A percentile compares a stretch with the other conserved stretches of the same genome.
phyloP scores from a whole-genome alignment of 2,329 filamentous ascomycete genomes.

The Ophiostoma piceae region DNA sequence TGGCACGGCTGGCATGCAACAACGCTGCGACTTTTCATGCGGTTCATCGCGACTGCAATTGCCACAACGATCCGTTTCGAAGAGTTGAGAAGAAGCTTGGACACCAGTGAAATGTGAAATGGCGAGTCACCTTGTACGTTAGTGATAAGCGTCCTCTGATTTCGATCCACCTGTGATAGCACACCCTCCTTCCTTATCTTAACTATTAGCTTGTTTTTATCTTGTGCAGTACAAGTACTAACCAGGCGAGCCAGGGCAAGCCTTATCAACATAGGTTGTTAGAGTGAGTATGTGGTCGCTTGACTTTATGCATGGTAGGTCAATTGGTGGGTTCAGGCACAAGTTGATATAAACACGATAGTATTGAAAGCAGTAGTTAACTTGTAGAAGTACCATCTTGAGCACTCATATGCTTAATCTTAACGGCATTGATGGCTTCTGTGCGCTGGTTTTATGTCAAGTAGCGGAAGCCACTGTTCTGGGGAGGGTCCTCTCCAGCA shows the following conservation, averaged over 20 bases:
- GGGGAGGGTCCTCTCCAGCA: background rate
- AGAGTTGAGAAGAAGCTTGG: background rate
- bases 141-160: too few species aligned
- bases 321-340: too few species aligned
- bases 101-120: background rate
- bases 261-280: too few species aligned
- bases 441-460: background rate
- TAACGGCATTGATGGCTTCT: background rate
- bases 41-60: background rate
- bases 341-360: too few species aligned
- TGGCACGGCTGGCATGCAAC: background rate
- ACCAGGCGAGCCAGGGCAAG: too few species aligned
- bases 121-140: background rate
- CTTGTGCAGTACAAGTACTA: too few species aligned
- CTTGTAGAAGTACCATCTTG: too few species aligned
- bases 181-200: background rate
- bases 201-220: background rate
- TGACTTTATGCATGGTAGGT: too few species aligned
- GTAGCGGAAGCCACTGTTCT: background rate
- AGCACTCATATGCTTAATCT: background rate
- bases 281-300: too few species aligned
- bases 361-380: too few species aligned
- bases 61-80: too few species aligned
- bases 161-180: background rate
- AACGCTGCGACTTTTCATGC: background rate